Evolutionary conservation across 495 filamentous ascomycete genomes (phyloP), one percentile per base, ranked within the genome.

Genomic region (Amniculicola lignicola): DNA sequence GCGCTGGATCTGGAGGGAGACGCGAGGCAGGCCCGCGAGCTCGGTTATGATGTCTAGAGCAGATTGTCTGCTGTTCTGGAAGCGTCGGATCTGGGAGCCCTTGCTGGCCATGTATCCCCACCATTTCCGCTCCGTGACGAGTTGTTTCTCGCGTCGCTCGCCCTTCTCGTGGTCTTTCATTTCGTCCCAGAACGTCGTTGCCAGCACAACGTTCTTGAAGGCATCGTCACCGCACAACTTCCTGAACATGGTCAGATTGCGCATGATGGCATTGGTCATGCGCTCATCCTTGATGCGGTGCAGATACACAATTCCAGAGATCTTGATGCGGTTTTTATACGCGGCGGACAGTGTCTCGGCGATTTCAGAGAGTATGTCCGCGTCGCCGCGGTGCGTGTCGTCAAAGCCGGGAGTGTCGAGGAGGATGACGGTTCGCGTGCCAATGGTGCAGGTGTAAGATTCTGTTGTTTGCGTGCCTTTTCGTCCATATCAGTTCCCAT

Each of bases 371-470:
- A 47, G 25, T 3, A 47, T 47, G n/a, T 47, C 43, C 4, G 25
- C n/a, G 24, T 47, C 43, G 11, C n/a, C 14, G 5, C 43, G 43
- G n/a, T 19, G 22, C 11, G 14, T 15, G 27, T 47, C 43, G 43
- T 47, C 43, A 27, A 47, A 47, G 25, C 43, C 43, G 5, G 43
- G 43, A 27, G 43, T 47, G 22, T 47, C 43, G 25, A 47, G n/a
- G 3, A 47, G 43, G 24, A 19, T 19, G 22, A 47, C 7, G 5
- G 14, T 47, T 9, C 23, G n/a, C 19, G 9, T 10, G 6, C 12
- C 43, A 33, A 47, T 15, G 22, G 11, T 15, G 10, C 43, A 47
- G 12, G 19, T 10, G 10, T 19, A n/a, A 2, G 22, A 15, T 18
- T 47, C n/a, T 2, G 22, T 23, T 4, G 18, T 31, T 31, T 47